These are phyloP conservation scores for Hyphopichia burtonii DNA, from an alignment of 1,139 yeast genomes.

Conservation along the genomic window DNA sequence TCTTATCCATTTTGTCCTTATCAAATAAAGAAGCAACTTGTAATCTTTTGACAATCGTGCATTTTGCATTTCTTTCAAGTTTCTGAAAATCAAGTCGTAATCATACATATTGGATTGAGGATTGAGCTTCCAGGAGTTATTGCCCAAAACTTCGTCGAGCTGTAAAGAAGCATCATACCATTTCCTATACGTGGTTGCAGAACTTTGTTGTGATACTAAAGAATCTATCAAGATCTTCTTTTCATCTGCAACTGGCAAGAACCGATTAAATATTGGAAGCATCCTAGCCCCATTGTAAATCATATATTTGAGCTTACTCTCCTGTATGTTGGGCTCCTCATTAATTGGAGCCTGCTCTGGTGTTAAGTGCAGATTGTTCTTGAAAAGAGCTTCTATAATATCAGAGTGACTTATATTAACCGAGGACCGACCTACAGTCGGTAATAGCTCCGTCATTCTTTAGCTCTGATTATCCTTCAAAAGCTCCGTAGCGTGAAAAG, in stretches of 20 bases:
- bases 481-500: neutral
- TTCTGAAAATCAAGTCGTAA: conserved; percentile 53
- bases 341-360: neutral
- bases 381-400: conserved; percentile 7
- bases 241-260: conserved; percentile 27
- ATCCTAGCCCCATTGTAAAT: conserved; percentile 9
- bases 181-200: conserved; percentile 62
- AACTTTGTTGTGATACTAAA: conserved; percentile 50
- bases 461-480: neutral
- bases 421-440: neutral
- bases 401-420: conserved; percentile 4
- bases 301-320: neutral
- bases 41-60: conserved; percentile 62
- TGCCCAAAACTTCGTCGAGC: conserved; percentile 63
- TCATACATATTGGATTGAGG: conserved; percentile 70
- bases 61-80: conserved; percentile 56
- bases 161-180: conserved; percentile 68
- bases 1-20: conserved; percentile 83
- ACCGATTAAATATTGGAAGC: conserved; percentile 27
- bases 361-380: conserved; percentile 2
- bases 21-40: conserved; percentile 61
- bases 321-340: neutral
- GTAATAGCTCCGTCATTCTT: neutral
- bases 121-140: conserved; percentile 69
- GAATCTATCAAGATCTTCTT: conserved; percentile 23